Base-by-base conservation (phyloP, 2,329 filamentous ascomycete species). In the Claviceps humidiphila region DNA sequence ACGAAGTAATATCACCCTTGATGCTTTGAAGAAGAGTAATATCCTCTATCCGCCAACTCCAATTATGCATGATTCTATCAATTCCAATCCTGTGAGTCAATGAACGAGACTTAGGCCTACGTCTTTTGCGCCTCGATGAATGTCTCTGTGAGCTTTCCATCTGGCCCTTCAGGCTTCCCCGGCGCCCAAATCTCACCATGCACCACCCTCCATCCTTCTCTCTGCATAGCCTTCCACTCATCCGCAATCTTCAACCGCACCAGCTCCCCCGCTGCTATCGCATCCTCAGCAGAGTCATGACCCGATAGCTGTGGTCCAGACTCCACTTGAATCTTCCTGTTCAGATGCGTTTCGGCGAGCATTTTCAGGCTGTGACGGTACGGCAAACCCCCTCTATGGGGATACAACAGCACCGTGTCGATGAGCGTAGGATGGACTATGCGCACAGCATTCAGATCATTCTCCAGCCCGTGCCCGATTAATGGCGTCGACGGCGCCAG, bases 281-380 rank as follows among this genome's bases (percentile, higher is more conserved):
- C 89, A 63, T 98, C 93, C 66, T 98, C 93, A 26, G 84, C 85
- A 26, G 88, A 95, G 69, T 98, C 93, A 66, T 98, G 93, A 0
- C 93, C 93, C 20, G 71, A 59, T 20, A 72, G 65, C 45, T 70
- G 66, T 3, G 66, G 68, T 0, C 66, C 68, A 57, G 54, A 77
- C 44, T 83, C 85, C 39, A 81, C 80, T 67, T 98, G 93, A 40
- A 98, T 96, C 51, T 83, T 78, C 26, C 83, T 76, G 53, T 82
- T 77, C 6, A 98, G 76, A 55, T 85, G 73, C n/a, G 70, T 73
- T 47, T 81, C 77, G 63, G 84, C 83, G 0, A 98, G 78, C 54
- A 73, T 72, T 62, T 87, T 89, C n/a, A 98, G 77, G 3, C 86
- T 80, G 60, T 87, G 77, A 8, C 93, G 83, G 51, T 82, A 76